Evolutionary conservation across 176 grass and related monocot genomes (phyloP).

Genomic region (Themeda triandra): DNA sequence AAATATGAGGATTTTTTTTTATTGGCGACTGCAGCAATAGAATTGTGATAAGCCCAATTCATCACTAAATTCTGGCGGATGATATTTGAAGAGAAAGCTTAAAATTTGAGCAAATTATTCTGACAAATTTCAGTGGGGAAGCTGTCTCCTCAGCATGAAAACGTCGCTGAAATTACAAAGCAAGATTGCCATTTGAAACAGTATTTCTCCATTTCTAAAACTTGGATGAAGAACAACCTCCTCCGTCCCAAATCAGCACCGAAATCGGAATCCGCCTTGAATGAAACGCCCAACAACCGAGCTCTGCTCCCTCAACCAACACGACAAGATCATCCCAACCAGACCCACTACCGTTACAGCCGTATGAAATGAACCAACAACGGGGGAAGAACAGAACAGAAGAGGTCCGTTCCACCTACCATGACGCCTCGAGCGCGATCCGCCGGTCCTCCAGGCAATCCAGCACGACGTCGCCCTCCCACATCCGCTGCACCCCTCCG

Average conservation of each 20-base stretch:
- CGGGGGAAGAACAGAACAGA: background rate
- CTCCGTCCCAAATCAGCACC: background rate
- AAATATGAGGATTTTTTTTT: background rate
- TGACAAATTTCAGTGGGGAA: background rate
- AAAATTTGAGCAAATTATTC: background rate
- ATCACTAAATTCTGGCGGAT: background rate
- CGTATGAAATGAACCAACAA: slow-evolving; percentile 12
- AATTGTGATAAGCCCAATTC: background rate
- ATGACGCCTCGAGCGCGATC: slow-evolving; percentile 83
- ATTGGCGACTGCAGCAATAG: background rate
- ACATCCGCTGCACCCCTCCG: slow-evolving; percentile 87
- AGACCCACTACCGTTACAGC: background rate
- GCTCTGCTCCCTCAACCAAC: background rate
- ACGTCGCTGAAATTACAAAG: background rate
- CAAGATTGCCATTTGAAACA: background rate
- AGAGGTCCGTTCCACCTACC: slow-evolving; percentile 54
- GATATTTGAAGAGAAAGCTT: background rate
- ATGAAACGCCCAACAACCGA: background rate
- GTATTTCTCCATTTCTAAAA: background rate
- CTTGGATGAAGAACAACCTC: background rate
- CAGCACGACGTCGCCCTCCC: slow-evolving; percentile 84
- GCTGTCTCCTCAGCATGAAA: background rate
- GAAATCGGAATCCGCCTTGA: slow-evolving; percentile 5
- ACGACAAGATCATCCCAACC: slow-evolving; percentile 2
- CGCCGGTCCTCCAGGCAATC: slow-evolving; percentile 89